A percentile compares a stretch with the other conserved stretches of the same genome.
These are phyloP conservation scores for Chimonanthus praecox DNA, from an alignment of 164 flowering plant genomes.

Conservation along the genomic window DNA sequence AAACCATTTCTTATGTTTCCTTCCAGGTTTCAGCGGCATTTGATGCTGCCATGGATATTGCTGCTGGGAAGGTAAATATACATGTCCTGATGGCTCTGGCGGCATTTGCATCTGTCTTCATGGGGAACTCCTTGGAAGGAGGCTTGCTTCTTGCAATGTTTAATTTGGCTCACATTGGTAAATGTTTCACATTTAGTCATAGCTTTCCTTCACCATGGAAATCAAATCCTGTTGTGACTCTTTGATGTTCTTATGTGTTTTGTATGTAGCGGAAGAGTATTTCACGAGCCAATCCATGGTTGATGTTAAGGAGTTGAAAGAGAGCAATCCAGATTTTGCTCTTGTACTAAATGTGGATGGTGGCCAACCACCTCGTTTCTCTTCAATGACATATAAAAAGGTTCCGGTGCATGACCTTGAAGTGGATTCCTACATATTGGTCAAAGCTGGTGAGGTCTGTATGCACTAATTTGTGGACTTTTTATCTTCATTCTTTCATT, in stretches of 20 bases:
- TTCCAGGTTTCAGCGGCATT: slow-evolving; percentile 78
- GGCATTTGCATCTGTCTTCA: slow-evolving; percentile 88
- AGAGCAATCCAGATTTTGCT: slow-evolving; percentile 86
- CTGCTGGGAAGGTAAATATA: slow-evolving; percentile 88
- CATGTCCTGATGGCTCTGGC: slow-evolving; percentile 98
- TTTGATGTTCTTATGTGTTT: background rate
- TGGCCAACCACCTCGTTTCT: slow-evolving; percentile 41
- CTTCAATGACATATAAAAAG: slow-evolving; percentile 54
- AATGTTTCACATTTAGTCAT: slow-evolving; percentile 4
- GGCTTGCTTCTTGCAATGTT: slow-evolving; percentile 97
- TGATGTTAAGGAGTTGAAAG: slow-evolving; percentile 93
- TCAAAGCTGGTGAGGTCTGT: slow-evolving; percentile 98
- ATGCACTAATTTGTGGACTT: slow-evolving; percentile 6
- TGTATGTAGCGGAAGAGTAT: slow-evolving; percentile 85
- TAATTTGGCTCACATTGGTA: slow-evolving; percentile 95
- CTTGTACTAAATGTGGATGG: slow-evolving; percentile 60
- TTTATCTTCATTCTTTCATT: background rate
- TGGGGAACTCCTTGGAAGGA: slow-evolving; percentile 96
- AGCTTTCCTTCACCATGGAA: background rate
- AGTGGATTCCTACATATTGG: slow-evolving; percentile 83
- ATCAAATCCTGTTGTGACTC: slow-evolving; percentile 1
- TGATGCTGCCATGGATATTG: slow-evolving; percentile 79
- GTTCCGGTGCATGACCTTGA: slow-evolving; percentile 77
- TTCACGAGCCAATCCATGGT: slow-evolving; percentile 88
- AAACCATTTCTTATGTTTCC: background rate